Conservation (phyloP, 1,284 basidiomycete genomes). For the Vanrija sp. region DNA sequence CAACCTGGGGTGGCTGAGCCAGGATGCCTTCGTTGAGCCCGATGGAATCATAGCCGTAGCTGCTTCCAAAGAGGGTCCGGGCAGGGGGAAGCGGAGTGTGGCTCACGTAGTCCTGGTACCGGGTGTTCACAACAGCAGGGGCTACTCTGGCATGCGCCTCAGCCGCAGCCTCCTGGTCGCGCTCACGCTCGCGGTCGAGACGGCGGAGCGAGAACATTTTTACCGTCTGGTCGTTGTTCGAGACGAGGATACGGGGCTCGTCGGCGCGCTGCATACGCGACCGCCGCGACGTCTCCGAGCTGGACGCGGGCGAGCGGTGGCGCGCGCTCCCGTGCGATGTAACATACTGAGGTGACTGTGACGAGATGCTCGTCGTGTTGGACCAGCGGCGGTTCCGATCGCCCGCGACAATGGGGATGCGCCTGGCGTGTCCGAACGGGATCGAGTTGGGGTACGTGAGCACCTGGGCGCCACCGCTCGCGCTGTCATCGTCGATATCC, state of each 20-base stretch:
- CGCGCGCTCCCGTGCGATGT: constrained; percentile 13
- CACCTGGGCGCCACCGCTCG: constrained; percentile 19
- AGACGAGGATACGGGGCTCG: constrained; percentile 45
- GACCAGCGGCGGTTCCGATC: neutral
- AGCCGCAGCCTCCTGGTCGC: neutral
- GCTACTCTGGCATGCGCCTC: constrained; percentile 2
- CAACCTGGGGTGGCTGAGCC: neutral
- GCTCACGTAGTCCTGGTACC: constrained; percentile 1
- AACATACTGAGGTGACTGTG: constrained; percentile 15
- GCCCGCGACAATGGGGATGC: constrained; percentile 24
- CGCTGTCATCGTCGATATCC: constrained; percentile 12
- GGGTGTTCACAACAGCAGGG: neutral
- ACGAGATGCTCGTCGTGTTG: neutral
- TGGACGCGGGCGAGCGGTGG: constrained; percentile 18
- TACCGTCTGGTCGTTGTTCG: constrained; percentile 48
- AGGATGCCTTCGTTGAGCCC: constrained; percentile 14
- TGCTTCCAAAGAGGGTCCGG: constrained; percentile 7
- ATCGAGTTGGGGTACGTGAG: constrained; percentile 49
- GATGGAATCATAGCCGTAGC: constrained; percentile 12
- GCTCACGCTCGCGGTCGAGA: neutral
- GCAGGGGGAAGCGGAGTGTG: constrained; percentile 1
- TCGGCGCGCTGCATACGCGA: constrained; percentile 6
- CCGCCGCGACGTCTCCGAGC: neutral
- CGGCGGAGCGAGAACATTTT: constrained; percentile 41
- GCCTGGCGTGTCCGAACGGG: constrained; percentile 34